Conservation (phyloP, 306 rosid genomes). For the Sindora glabra region DNA sequence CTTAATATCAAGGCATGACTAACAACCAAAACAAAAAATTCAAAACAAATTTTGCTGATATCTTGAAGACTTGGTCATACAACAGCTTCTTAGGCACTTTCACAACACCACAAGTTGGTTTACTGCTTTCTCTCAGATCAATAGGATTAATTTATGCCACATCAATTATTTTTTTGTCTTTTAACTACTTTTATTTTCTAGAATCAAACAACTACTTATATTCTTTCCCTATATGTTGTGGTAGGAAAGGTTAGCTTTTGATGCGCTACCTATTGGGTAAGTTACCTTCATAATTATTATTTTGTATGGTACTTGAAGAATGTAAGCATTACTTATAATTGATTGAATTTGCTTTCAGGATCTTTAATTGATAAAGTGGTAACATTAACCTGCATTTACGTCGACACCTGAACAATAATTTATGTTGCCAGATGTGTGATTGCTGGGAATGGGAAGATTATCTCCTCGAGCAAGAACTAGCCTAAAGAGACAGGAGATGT, state of each 20-base stretch:
- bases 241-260: conserved; percentile 67
- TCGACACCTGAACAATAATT: no score
- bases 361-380: neutral
- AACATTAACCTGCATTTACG: no score
- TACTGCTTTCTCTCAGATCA: neutral
- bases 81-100: no score
- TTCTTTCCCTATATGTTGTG: conserved; percentile 2
- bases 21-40: no score
- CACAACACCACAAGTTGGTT: neutral
- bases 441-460: conserved; percentile 62
- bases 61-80: no score
- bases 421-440: conserved; percentile 62
- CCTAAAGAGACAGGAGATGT: conserved; percentile 84
- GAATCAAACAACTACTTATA: neutral
- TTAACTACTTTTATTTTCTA: neutral
- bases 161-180: no score
- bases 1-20: no score
- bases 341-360: neutral
- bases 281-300: neutral
- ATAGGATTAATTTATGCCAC: neutral
- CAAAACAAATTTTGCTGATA: no score
- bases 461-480: conserved; percentile 77
- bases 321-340: neutral
- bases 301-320: neutral
- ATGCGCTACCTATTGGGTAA: conserved; percentile 81